phyloP scores from a whole-genome alignment of 768 basidiomycete genomes.

The Mycena latifolia region DNA sequence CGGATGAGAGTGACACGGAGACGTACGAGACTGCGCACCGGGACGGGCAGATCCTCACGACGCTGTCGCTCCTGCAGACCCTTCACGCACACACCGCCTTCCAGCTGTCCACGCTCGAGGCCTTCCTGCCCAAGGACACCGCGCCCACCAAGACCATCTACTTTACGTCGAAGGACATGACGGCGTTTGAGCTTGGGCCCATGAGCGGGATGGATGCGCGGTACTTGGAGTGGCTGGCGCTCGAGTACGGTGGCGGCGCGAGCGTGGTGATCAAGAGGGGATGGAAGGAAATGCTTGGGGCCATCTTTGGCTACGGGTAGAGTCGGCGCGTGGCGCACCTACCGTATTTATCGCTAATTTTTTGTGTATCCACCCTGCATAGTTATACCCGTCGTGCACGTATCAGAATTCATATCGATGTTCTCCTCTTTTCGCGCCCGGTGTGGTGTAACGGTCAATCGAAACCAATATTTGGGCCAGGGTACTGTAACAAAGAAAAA shows the following conservation, averaged over 20 bases:
- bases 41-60: constrained; percentile 48
- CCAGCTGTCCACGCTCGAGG: constrained; percentile 63
- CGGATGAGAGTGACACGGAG: constrained; percentile 38
- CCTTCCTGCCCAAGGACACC: constrained; percentile 42
- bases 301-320: constrained; percentile 52
- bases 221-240: constrained; percentile 83
- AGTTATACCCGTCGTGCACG: constrained; percentile 25
- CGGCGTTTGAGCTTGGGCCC: constrained; percentile 80
- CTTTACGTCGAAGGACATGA: constrained; percentile 72
- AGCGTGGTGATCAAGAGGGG: constrained; percentile 57
- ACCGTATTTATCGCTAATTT: constrained; percentile 33
- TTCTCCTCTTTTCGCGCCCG: too few relatives aligned
- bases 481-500: too few relatives aligned
- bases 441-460: too few relatives aligned
- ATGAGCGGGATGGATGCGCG: constrained; percentile 77
- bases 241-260: constrained; percentile 61
- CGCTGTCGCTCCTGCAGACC: constrained; percentile 68
- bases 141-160: constrained; percentile 48
- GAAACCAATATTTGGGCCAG: too few relatives aligned
- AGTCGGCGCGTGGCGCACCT: not conserved
- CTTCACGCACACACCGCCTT: constrained; percentile 43
- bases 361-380: not conserved
- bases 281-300: constrained; percentile 63
- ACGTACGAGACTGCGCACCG: constrained; percentile 33
- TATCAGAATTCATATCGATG: too few relatives aligned